These are phyloP conservation scores for Delphinella strobiligena DNA, from an alignment of 2,329 filamentous ascomycete genomes.

Conservation along the genomic window DNA sequence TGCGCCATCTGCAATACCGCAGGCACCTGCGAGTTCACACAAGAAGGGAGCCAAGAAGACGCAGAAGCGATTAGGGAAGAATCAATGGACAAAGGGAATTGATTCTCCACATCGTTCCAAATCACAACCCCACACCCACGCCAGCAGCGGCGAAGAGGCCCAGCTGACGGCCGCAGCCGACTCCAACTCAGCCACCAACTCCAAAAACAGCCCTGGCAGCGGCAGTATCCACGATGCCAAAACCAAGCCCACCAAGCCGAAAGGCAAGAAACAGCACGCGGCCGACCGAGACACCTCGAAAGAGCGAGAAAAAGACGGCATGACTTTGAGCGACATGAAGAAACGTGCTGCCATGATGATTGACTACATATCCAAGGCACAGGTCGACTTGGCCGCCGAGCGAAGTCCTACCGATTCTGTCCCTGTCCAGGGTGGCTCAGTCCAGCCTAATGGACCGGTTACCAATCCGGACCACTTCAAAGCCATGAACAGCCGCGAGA, in stretches of 20 bases:
- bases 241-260: constrained; percentile 24
- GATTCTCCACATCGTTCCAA: constrained; percentile 36
- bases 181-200: constrained; percentile 34
- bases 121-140: constrained; percentile 14
- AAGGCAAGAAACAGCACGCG: constrained; percentile 13
- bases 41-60: constrained; percentile 53
- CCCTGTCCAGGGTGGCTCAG: constrained; percentile 17
- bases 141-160: constrained; percentile 21
- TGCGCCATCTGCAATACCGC: constrained; percentile 22
- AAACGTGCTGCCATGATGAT: constrained; percentile 72
- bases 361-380: constrained; percentile 80
- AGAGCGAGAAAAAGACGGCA: constrained; percentile 11
- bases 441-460: too few relatives aligned
- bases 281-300: constrained; percentile 16
- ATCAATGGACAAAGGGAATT: constrained; percentile 62
- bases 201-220: constrained; percentile 21
- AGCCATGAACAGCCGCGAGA: constrained; percentile 65
- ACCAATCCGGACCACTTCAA: constrained; percentile 78
- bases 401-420: constrained; percentile 24
- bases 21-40: constrained; percentile 34
- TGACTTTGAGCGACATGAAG: constrained; percentile 18
- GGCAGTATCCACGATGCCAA: constrained; percentile 25
- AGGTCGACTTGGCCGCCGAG: constrained; percentile 69
- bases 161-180: constrained; percentile 12
- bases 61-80: constrained; percentile 53